phyloP scores from a whole-genome alignment of 352 stramenopile species.

The Pythium grandisporangium region DNA sequence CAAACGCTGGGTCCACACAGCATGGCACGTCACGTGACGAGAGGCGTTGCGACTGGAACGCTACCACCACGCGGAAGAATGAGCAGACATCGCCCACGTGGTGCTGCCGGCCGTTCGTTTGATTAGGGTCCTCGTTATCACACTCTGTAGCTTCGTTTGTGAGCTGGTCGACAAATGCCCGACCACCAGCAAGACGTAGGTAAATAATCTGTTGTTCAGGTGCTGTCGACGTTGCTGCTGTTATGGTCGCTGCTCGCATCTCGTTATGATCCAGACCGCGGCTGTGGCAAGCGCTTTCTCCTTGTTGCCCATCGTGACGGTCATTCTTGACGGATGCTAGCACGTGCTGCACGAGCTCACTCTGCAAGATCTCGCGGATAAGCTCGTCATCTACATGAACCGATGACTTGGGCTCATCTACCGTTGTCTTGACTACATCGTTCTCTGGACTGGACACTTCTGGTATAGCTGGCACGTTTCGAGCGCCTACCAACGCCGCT shows the following conservation, averaged over 20 bases:
- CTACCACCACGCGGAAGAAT: slow-evolving; percentile 43
- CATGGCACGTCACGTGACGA: slow-evolving; percentile 31
- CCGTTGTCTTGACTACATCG: not conserved
- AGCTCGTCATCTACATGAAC: slow-evolving; percentile 30
- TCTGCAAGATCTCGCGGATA: slow-evolving; percentile 56
- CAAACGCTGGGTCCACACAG: slow-evolving; percentile 53
- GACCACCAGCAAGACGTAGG: slow-evolving; percentile 40
- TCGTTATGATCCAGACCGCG: slow-evolving; percentile 3
- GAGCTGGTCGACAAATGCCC: slow-evolving; percentile 71
- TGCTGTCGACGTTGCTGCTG: too few relatives aligned
- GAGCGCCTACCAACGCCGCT: slow-evolving; percentile 1
- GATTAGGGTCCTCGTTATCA: slow-evolving; percentile 4
- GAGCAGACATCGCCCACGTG: slow-evolving; percentile 28
- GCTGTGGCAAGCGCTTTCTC: slow-evolving; percentile 1
- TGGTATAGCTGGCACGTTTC: too few relatives aligned
- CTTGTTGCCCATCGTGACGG: slow-evolving; percentile 5
- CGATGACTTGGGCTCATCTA: too few relatives aligned
- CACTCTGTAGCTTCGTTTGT: slow-evolving; percentile 13
- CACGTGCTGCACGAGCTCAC: slow-evolving; percentile 66
- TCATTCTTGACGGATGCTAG: slow-evolving; percentile 28
- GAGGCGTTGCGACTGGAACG: slow-evolving; percentile 51
- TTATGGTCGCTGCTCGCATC: too few relatives aligned
- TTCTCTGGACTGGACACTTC: not conserved
- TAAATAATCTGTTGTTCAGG: slow-evolving; percentile 25
- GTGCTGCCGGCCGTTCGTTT: slow-evolving; percentile 13